Percentiles rank a stretch among this genome's conserved stretches.
Evolutionary conservation across 75 land plant species (phyloP).

Genomic region (Ceratopteris richardii): DNA sequence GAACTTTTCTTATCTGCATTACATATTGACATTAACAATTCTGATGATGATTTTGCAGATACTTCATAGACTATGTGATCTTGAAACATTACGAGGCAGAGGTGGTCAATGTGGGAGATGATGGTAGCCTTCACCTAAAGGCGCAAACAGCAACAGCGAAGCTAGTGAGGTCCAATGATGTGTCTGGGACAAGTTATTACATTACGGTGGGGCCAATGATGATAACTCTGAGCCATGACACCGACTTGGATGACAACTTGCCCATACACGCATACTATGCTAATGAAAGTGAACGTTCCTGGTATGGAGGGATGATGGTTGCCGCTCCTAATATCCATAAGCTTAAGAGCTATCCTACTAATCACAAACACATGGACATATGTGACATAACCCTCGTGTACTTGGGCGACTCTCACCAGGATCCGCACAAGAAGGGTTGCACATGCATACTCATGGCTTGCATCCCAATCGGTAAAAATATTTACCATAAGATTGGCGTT

Average conservation of each 20-base stretch:
- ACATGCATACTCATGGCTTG: constrained; percentile 5
- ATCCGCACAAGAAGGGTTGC: not conserved
- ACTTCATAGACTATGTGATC: constrained; percentile 1
- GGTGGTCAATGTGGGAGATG: constrained; percentile 2
- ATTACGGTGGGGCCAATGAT: not conserved
- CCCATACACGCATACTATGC: not conserved
- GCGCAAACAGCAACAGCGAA: not conserved
- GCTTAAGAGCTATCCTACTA: not conserved
- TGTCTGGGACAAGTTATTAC: not conserved
- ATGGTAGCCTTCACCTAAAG: not conserved
- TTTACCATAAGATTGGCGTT: not conserved
- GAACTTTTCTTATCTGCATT: too few species aligned
- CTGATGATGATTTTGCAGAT: too few species aligned
- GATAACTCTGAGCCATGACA: not conserved
- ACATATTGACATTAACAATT: too few species aligned
- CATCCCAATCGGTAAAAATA: not conserved
- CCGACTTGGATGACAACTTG: not conserved
- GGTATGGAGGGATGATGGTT: not conserved
- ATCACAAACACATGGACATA: not conserved
- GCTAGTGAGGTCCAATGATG: not conserved
- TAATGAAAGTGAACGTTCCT: not conserved
- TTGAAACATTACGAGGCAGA: not conserved
- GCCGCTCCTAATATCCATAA: constrained; percentile 1
- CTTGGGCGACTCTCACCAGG: not conserved
- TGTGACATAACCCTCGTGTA: not conserved